Conservation (phyloP, 1,139 yeast genomes). For the Lodderomyces beijingensis region DNA sequence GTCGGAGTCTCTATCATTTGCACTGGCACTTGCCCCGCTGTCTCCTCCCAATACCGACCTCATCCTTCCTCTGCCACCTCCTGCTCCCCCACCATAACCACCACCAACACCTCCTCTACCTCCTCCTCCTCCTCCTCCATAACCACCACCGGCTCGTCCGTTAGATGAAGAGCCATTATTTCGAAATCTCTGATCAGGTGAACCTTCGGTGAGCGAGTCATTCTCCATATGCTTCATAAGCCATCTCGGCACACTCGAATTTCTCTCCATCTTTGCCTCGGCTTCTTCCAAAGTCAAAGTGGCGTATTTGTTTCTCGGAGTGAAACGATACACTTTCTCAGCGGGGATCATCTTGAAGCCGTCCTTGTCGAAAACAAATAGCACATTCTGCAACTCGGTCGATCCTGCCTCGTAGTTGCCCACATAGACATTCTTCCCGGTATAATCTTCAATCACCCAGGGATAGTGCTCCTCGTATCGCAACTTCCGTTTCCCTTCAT, state of each 20-base stretch:
- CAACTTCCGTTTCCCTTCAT: slow-evolving; percentile 74
- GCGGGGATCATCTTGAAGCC: slow-evolving; percentile 95
- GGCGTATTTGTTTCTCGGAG: slow-evolving; percentile 90
- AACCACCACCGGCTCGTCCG: slow-evolving; percentile 17
- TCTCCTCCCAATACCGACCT: slow-evolving; percentile 59
- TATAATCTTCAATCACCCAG: slow-evolving; percentile 97
- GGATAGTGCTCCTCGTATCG: slow-evolving; percentile 96
- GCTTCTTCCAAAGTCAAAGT: slow-evolving; percentile 95
- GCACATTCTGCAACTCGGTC: slow-evolving; percentile 73
- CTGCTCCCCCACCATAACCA: slow-evolving; percentile 15
- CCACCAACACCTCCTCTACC: slow-evolving; percentile 18
- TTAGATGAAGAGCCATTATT: slow-evolving; percentile 16
- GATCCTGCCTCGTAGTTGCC: slow-evolving; percentile 96
- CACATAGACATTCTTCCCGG: slow-evolving; percentile 89
- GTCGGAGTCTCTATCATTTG: slow-evolving; percentile 64
- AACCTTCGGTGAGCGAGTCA: slow-evolving; percentile 43
- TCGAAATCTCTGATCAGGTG: slow-evolving; percentile 47
- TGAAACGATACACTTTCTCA: slow-evolving; percentile 87
- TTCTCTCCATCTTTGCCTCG: slow-evolving; percentile 87
- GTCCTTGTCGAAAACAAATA: slow-evolving; percentile 78
- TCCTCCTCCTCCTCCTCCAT: too few species aligned
- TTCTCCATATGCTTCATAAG: slow-evolving; percentile 86
- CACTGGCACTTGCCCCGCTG: slow-evolving; percentile 13
- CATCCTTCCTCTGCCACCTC: slow-evolving; percentile 8
- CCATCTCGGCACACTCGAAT: slow-evolving; percentile 85